Conservation (phyloP, 1,139 yeast genomes). For the Pichia sp. region DNA sequence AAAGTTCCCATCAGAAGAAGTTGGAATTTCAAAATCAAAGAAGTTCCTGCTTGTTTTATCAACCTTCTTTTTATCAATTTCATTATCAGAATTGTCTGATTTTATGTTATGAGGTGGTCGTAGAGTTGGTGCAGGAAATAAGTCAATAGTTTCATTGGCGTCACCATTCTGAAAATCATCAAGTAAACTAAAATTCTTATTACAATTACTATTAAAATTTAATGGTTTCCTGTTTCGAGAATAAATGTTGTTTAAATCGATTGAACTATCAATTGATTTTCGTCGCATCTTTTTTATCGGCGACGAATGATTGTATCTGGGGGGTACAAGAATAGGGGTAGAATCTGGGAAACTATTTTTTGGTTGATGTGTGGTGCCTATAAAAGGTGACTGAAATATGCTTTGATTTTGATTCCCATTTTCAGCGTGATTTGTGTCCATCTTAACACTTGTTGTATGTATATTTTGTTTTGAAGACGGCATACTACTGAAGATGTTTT, state of each 20-base stretch:
- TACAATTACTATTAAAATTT: background rate
- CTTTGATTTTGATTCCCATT: background rate
- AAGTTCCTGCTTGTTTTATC: background rate
- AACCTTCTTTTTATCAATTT: background rate
- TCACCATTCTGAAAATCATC: conserved; percentile 29
- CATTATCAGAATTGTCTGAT: background rate
- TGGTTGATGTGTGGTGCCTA: background rate
- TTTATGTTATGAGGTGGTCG: conserved; percentile 7
- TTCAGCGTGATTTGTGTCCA: background rate
- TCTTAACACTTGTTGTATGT: background rate
- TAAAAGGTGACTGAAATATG: conserved; percentile 9
- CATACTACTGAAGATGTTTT: background rate
- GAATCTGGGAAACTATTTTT: background rate
- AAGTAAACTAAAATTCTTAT: conserved; percentile 20
- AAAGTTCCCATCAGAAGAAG: background rate
- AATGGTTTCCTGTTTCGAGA: conserved; percentile 11
- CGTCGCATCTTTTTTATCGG: conserved; percentile 8
- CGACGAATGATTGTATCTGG: conserved; percentile 5
- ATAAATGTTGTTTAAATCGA: background rate
- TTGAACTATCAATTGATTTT: background rate
- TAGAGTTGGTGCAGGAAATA: conserved; percentile 11
- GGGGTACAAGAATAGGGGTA: conserved; percentile 10
- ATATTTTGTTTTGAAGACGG: background rate
- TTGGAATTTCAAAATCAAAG: conserved; percentile 12
- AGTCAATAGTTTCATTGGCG: conserved; percentile 8